A percentile compares a stretch with the other conserved stretches of the same genome.
Conservation (phyloP, 176 grass and related monocot genomes). For the Oryza meyeriana region DNA sequence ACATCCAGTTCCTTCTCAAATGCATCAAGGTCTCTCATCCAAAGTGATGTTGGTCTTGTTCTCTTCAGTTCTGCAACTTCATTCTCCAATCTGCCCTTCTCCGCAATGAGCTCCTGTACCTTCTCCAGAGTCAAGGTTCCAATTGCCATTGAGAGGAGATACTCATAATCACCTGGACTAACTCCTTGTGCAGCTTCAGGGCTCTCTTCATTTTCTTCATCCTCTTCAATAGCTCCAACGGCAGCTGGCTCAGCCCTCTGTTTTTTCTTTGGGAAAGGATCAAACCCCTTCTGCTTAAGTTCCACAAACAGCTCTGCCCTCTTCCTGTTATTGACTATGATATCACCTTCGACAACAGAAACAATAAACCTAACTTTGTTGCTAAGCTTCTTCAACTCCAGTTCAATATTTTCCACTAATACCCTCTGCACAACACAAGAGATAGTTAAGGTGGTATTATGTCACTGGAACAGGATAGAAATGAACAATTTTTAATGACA, state of each 20-base stretch:
- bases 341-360: slow-evolving; percentile 50
- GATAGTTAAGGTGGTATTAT: background rate
- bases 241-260: slow-evolving; percentile 41
- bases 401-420: slow-evolving; percentile 51
- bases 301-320: slow-evolving; percentile 75
- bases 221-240: slow-evolving; percentile 50
- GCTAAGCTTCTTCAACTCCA: slow-evolving; percentile 55
- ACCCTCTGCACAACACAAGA: slow-evolving; percentile 40
- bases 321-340: slow-evolving; percentile 73
- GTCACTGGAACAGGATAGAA: background rate
- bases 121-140: slow-evolving; percentile 84
- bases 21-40: slow-evolving; percentile 76
- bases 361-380: slow-evolving; percentile 82
- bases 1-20: slow-evolving; percentile 83
- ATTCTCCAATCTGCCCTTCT: slow-evolving; percentile 42
- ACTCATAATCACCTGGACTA: slow-evolving; percentile 66
- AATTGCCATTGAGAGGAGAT: slow-evolving; percentile 81
- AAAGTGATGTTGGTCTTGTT: slow-evolving; percentile 48
- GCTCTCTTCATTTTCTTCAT: slow-evolving; percentile 48
- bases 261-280: slow-evolving; percentile 68
- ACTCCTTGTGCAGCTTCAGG: slow-evolving; percentile 30
- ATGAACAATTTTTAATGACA: background rate
- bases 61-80: slow-evolving; percentile 50
- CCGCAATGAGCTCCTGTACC: slow-evolving; percentile 46
- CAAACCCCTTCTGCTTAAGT: slow-evolving; percentile 49